Conservation (phyloP, 2,329 filamentous ascomycete genomes). For the Dactylellina sp. region DNA sequence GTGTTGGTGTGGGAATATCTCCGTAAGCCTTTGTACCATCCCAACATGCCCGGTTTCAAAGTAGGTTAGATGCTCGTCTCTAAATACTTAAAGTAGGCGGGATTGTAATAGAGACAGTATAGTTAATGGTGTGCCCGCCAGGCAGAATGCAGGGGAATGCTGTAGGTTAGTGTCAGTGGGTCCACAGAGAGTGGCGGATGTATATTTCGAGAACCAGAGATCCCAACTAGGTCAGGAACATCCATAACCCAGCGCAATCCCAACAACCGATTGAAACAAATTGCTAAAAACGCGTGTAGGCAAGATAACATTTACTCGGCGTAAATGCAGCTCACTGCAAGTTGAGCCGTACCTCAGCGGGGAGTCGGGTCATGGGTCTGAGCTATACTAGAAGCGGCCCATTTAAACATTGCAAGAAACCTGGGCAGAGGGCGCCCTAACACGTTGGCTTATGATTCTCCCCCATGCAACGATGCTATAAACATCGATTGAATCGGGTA, state of each 20-base stretch:
- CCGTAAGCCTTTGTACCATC: conserved; percentile 11
- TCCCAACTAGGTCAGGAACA: neutral
- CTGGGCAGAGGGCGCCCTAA: neutral
- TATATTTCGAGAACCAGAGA: conserved; percentile 1
- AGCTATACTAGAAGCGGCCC: neutral
- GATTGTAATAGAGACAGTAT: conserved; percentile 1
- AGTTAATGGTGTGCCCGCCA: conserved; percentile 1
- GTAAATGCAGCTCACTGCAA: conserved; percentile 3
- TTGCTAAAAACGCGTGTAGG: neutral
- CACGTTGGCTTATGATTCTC: neutral
- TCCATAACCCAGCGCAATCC: neutral
- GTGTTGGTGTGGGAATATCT: conserved; percentile 21
- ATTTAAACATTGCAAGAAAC: neutral
- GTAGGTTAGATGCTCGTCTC: conserved; percentile 21
- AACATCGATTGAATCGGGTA: neutral
- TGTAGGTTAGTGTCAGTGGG: conserved; percentile 9
- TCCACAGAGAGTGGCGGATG: neutral
- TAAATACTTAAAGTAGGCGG: conserved; percentile 10
- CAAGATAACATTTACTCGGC: neutral
- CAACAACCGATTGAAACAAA: neutral
- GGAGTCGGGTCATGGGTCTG: neutral
- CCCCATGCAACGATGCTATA: neutral
- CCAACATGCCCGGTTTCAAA: conserved; percentile 17
- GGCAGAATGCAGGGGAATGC: neutral
- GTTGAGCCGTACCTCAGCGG: conserved; percentile 13